Evolutionary conservation across 2,329 filamentous ascomycete species (phyloP).

Genomic region (Xylariales sp.): DNA sequence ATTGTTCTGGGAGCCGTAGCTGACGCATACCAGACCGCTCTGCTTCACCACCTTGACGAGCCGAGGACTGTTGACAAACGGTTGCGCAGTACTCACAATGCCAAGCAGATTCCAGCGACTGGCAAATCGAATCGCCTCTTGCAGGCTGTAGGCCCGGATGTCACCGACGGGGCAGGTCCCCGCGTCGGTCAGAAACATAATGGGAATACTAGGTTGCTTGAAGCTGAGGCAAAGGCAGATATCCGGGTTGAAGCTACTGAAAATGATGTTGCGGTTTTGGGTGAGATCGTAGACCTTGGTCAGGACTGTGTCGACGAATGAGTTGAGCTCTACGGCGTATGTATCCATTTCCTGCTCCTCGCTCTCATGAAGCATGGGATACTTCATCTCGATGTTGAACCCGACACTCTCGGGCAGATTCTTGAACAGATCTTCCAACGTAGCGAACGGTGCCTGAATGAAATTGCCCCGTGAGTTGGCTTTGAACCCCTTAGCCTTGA

Average conservation of each 20-base stretch:
- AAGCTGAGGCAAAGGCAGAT: slow-evolving; percentile 91
- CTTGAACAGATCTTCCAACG: slow-evolving; percentile 86
- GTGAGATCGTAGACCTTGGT: slow-evolving; percentile 84
- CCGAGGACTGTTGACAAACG: slow-evolving; percentile 82
- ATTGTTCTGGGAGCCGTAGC: slow-evolving; percentile 89
- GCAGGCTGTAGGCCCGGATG: slow-evolving; percentile 82
- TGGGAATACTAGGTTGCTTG: slow-evolving; percentile 95
- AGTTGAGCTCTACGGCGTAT: slow-evolving; percentile 92
- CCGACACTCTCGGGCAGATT: slow-evolving; percentile 77
- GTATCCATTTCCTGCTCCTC: slow-evolving; percentile 96
- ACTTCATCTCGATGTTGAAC: slow-evolving; percentile 99
- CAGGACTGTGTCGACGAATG: slow-evolving; percentile 91
- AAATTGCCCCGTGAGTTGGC: slow-evolving; percentile 90
- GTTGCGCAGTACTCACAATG: slow-evolving; percentile 83
- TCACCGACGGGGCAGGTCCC: slow-evolving; percentile 79
- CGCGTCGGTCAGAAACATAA: slow-evolving; percentile 89
- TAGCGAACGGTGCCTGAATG: slow-evolving; percentile 94
- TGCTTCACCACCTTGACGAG: slow-evolving; percentile 92
- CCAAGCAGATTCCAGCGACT: slow-evolving; percentile 92
- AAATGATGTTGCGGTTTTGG: slow-evolving; percentile 83
- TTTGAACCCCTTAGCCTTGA: slow-evolving; percentile 93
- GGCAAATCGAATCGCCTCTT: slow-evolving; percentile 93
- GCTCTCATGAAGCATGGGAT: slow-evolving; percentile 94
- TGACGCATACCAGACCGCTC: slow-evolving; percentile 87
- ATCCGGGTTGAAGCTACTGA: slow-evolving; percentile 96